A percentile compares a stretch with the other conserved stretches of the same genome.
Conservation (phyloP, 371 early-diverging fungal genomes). For the Rhizopus sp. region DNA sequence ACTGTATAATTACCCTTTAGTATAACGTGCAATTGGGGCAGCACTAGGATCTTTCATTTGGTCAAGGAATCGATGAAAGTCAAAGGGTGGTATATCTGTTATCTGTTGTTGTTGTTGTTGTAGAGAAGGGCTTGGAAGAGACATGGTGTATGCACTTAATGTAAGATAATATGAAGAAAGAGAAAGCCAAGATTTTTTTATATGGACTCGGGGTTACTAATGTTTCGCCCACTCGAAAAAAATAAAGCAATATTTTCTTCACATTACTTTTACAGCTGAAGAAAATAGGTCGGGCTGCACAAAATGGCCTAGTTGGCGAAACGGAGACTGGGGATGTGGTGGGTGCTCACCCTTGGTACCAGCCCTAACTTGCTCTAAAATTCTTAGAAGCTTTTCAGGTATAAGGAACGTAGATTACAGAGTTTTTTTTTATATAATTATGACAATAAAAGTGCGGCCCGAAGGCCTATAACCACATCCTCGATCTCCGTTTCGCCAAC, state of each 20-base stretch:
- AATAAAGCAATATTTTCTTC: neutral
- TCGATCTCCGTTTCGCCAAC: neutral
- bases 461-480: too few species aligned
- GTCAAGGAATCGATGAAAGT: constrained; percentile 72
- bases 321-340: too few species aligned
- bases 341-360: too few species aligned
- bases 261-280: too few species aligned
- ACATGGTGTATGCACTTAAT: neutral
- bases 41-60: constrained; percentile 72
- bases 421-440: neutral
- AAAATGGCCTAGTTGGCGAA: too few species aligned
- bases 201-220: neutral
- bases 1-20: constrained; percentile 47
- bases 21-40: constrained; percentile 59
- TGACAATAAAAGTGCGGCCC: too few species aligned
- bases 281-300: too few species aligned
- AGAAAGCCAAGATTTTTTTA: neutral
- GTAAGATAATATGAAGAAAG: neutral
- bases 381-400: neutral
- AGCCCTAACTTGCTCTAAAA: too few species aligned
- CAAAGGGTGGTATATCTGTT: constrained; percentile 48
- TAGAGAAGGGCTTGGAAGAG: constrained; percentile 8
- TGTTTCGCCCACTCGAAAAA: neutral
- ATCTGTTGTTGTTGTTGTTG: neutral
- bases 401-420: neutral